Base-by-base conservation (phyloP, 1,284 basidiomycete species). In the Papiliotrema laurentii region DNA sequence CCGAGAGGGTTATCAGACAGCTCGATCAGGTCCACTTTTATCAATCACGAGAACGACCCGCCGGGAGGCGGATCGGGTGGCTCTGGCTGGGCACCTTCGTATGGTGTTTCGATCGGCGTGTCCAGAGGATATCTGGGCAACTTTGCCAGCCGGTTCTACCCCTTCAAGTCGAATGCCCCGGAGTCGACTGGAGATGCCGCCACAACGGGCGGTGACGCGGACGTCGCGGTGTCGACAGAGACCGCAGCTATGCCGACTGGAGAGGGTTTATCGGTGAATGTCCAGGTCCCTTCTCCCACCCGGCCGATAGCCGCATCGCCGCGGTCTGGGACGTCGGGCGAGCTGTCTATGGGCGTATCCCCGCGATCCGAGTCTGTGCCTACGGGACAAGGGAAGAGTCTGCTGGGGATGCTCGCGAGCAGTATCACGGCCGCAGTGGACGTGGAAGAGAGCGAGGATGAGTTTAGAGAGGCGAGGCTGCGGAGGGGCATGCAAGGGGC, bases 1-100 rank as follows among this genome's bases (percentile, higher is more conserved):
- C 80, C 85, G 16, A 80, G 91, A 45, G 89, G 89, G 1, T 72
- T 94, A 34, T 89, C 86, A 1, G 92, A 96, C 68, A 91, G 89
- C 5, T 91, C 88, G 1, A 90, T 96, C 53, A 86, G 84, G 53
- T 86, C 88, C 1, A 87, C 87, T 0, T 92, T 33, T 35, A 31
- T 42, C 33, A 34, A 33, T 28, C 45, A 50, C 19, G 39, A 35
- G 18, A 38, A 10, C 10, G 19, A 44, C 13, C 24, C 7, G 31
- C 26, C 26, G 25, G 6, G 5, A 43, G 25, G 41, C 28, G 6
- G 59, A 27, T 46, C 47, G 13, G 36, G 28, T 5, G 55, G 43
- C 3, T 55, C 55, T 30, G 50, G 51, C 0, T 25, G 34, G 3
- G 45, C 19, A 21, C 22, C 26, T 5, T 10, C 30, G 14, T 36